Base-by-base conservation (phyloP, 2,329 filamentous ascomycete species). In the Exophiala viscosa region DNA sequence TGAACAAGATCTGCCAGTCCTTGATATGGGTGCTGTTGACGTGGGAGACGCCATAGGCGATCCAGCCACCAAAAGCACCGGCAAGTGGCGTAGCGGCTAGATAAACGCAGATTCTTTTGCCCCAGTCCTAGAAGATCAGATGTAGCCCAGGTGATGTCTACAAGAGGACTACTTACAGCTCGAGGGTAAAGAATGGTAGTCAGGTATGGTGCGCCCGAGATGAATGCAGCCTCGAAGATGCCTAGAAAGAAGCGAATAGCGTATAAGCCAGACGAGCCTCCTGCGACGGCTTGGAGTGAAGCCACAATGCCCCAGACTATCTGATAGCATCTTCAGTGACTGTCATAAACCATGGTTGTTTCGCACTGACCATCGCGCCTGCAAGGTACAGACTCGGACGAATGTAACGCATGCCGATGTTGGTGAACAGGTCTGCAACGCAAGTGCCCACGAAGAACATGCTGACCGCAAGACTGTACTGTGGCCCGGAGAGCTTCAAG, bases 21-120 rank as follows among this genome's bases (percentile, higher is more conserved):
- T 73, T 72, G 10, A 82, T 64, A 20, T 18, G 39, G 4, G 17
- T 34, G 35, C 23, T 68, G 28, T 69, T 48, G 43, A 79, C 75
- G 61, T 77, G 78, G 67, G 78, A 60, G 54, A 80, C 69, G 0
- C 69, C 69, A 34, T 68, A 70, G 1, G 69, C 66, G 35, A 71
- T 65, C 49, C 67, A 70, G 4, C 69, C 69, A 5, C 69, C 68
- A 11, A 73, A 64, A 15, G 52, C 52, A 6, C 52, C 52, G 14
- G 47, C 52, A 31, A 54, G 43, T 5, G 52, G 46, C 3, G 52
- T 54, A 5, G 52, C 52, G 15, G 46, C 42, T 10, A 54, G 43
- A 15, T 54, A 54, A 5, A 54, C 33, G 38, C 47, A 50, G 32
- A 54, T 54, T 8, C 52, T 47, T 18, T 50, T 50, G 11, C 52